Conservation (phyloP, 306 rosid species). For the Arachis hypogaea region DNA sequence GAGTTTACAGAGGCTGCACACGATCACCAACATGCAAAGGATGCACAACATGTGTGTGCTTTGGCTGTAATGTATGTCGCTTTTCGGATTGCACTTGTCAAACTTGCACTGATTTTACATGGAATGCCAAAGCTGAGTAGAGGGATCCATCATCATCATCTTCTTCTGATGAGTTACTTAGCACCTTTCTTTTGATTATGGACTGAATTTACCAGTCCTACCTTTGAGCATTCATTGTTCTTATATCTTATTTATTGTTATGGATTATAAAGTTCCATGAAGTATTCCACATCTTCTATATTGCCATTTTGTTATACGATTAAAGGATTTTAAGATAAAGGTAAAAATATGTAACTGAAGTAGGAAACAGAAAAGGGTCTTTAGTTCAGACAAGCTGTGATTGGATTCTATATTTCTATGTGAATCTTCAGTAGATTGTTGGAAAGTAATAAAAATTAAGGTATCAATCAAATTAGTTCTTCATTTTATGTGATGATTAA, state of each 20-base stretch:
- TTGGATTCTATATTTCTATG: too few species aligned
- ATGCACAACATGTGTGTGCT: slow-evolving; percentile 76
- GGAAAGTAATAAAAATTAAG: too few species aligned
- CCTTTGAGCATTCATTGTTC: slow-evolving; percentile 25
- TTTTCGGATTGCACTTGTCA: slow-evolving; percentile 79
- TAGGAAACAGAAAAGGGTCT: too few species aligned
- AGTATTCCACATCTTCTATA: background rate
- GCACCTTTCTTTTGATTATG: background rate
- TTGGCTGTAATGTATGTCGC: slow-evolving; percentile 69
- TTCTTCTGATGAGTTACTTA: background rate
- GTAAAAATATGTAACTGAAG: too few species aligned
- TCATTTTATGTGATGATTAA: too few species aligned
- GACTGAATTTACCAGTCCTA: slow-evolving; percentile 38
- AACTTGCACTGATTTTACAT: slow-evolving; percentile 74
- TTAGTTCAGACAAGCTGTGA: too few species aligned
- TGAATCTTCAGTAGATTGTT: too few species aligned
- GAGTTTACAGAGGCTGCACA: slow-evolving; percentile 70
- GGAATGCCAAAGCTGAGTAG: slow-evolving; percentile 55
- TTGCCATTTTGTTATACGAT: too few species aligned
- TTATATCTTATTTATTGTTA: background rate
- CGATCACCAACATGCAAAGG: slow-evolving; percentile 70
- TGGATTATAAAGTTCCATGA: slow-evolving; percentile 32
- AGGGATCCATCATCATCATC: background rate
- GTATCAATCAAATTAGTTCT: too few species aligned
- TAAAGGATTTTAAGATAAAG: too few species aligned